Base-by-base conservation (phyloP, 306 rosid species). In the Glycine tomentella region DNA sequence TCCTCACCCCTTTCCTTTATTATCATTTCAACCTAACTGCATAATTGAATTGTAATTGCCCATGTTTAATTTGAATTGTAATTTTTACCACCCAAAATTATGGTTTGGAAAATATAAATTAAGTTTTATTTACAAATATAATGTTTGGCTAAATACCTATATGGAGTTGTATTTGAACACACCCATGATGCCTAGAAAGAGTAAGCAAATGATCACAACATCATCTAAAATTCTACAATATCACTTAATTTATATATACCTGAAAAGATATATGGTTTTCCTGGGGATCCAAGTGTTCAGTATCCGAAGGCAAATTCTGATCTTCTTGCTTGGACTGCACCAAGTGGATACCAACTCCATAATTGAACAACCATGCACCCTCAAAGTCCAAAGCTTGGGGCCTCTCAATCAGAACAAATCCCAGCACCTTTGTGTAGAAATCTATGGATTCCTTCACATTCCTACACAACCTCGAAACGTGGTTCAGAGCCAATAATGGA, bases 281-380 rank as follows among this genome's bases (percentile, higher is more conserved):
- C 62, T 86, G 84, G 69, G 97, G 97, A 78, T 92, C 91, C 75
- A 90, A 79, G 9, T 70, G 77, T 5, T 84, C 8, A 42, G 84
- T 0, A 16, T 87, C 45, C 0, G 72, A 36, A 12, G 85, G 87
- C 56, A 84, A 71, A 63, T 73, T 87, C 2, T 82, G 76, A 67
- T 67, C 72, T 10, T 88, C 78, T 0, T 88, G 84, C 46, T 80
- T 51, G n/a, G 92, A 83, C 52, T 87, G 91, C 69, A 90, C 88
- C 92, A 94, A 70, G 79, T 92, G 98, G 65, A 94, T 81, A 34
- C 96, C 95, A 51, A 92, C 72, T 6, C 95, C 95, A 81, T 86
- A 92, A 49, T 94, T 90, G 40, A 94, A 92, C 78, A 92, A 25
- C 94, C 97, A 92, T 14, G 94, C 92, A 12, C 93, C 91, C 7